Base-by-base conservation (phyloP, 2,329 filamentous ascomycete species). In the Cercospora zeina region DNA sequence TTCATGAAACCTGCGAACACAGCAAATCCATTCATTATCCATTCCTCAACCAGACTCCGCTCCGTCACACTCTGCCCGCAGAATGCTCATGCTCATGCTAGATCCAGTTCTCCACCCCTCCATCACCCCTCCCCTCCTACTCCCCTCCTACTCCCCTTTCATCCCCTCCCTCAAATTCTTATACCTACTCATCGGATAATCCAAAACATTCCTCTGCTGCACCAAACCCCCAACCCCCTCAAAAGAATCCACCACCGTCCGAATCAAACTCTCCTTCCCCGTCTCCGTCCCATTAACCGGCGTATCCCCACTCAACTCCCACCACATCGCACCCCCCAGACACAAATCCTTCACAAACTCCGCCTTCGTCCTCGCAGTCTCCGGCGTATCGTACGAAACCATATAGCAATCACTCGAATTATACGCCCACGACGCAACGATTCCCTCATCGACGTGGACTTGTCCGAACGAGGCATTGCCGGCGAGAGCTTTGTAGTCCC, bases 301-400 rank as follows among this genome's bases (percentile, higher is more conserved):
- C 72, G 86, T 87, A 74, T 97, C 93, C 0, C 84, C 87, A 70
- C 87, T 92, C 70, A 86, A 89, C 79, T 96, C 93, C 90, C 90
- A 95, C 66, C 64, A 66, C 62, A 65, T 96, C 19, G 84, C 90
- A 19, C 93, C 93, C 1, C 92, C 92, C 0, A 97, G 81, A 0
- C 84, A 80, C 55, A 83, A 79, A 21, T 83, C 73, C 71, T 80
- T 82, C 70, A 96, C 84, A 73, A 86, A 96, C 9, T 83, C 78
- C 1, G 86, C 86, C 80, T 96, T 97, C 67, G 76, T 73, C 70
- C 79, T 79, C 4, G 86, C 88, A 75, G 92, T 85, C 1, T 79
- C 76, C 0, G 86, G 82, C 1, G 85, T 93, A 67, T 86, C 84
- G 68, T 96, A 97, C 37, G 84, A 89, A 56, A 97, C 83, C 80